Conservation (phyloP, 1,284 basidiomycete species). For the Marasmius oreades region DNA sequence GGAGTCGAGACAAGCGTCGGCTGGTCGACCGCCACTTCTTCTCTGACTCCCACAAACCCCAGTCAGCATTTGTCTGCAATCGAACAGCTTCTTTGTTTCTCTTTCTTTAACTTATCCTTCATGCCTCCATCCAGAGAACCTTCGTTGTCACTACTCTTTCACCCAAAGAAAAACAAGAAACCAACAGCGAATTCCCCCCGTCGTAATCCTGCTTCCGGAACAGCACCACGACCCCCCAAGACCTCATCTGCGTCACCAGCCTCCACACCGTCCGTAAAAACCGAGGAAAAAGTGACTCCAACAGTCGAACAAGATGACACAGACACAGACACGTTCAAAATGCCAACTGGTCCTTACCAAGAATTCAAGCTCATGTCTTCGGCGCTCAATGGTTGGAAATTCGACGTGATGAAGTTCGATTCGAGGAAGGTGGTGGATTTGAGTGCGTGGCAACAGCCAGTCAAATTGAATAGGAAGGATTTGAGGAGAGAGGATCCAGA, state of each 20-base stretch:
- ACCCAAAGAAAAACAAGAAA: constrained; percentile 49
- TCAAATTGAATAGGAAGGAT: constrained; percentile 86
- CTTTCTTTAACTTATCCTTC: background rate
- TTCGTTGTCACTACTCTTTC: constrained; percentile 40
- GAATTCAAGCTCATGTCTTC: constrained; percentile 77
- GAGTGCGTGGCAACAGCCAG: constrained; percentile 59
- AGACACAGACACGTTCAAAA: constrained; percentile 45
- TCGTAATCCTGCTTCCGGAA: constrained; percentile 21
- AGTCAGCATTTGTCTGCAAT: background rate
- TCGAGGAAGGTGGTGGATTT: constrained; percentile 67
- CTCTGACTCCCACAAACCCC: background rate
- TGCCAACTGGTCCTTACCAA: constrained; percentile 59
- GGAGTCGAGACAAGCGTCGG: background rate
- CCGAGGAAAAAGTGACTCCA: constrained; percentile 24
- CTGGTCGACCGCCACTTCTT: background rate
- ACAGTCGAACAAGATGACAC: constrained; percentile 35
- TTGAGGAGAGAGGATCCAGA: constrained; percentile 48
- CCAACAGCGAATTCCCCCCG: constrained; percentile 22
- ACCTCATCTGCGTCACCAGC: constrained; percentile 5
- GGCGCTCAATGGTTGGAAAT: constrained; percentile 77
- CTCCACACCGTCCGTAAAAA: constrained; percentile 2
- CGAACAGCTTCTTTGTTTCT: background rate
- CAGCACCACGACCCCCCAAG: constrained; percentile 2
- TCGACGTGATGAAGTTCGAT: constrained; percentile 83
- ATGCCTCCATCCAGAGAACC: constrained; percentile 40